Base-by-base conservation (phyloP, 1,284 basidiomycete genomes). In the Puccinia coronata region DNA sequence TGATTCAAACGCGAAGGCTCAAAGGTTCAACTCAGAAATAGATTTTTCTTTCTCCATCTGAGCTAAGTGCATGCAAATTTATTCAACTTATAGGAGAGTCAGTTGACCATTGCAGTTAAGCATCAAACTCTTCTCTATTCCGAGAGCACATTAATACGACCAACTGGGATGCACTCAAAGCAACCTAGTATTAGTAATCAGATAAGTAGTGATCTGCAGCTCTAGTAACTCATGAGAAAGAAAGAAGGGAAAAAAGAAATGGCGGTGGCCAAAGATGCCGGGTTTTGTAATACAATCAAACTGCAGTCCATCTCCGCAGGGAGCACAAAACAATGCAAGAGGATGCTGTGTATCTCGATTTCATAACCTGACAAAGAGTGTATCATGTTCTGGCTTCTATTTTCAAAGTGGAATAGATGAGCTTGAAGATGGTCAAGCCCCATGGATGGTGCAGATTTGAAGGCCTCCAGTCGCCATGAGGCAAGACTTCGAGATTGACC, bases 311-410 rank as follows among this genome's bases (percentile, higher is more conserved):
- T 59, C 28, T 59, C 28, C 57, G 1, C 12, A 18, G 34, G 28
- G 28, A 59, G 28, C 28, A 59, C 12, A 5, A 59, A 31, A 34
- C 0, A 59, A 59, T 34, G 57, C 8, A 34, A 28, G 18, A 59
- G 9, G 43, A 16, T 47, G 43, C 43, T 8, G 43, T 23, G 12
- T 53, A 5, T 53, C n/a, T n/a, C n/a, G n/a, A 20, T 53, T 53
- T 53, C 12, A 53, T 9, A 9, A 53, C 6, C 12, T 20, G 51
- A n/a, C 6, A 53, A 53, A 53, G 51, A 20, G n/a, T 20, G 51
- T 53, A n/a, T 70, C 67, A 70, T 28, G 67, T 70, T 49, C 67
- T 49, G 43, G 67, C 67, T 70, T 70, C 67, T 41, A 70, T 70
- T 70, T 70, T 70, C 5, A 70, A n/a, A 70, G 67, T 70, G 47